These are phyloP conservation scores for Sporisorium sorghi DNA, from an alignment of 1,284 basidiomycete genomes.

Conservation along the genomic window DNA sequence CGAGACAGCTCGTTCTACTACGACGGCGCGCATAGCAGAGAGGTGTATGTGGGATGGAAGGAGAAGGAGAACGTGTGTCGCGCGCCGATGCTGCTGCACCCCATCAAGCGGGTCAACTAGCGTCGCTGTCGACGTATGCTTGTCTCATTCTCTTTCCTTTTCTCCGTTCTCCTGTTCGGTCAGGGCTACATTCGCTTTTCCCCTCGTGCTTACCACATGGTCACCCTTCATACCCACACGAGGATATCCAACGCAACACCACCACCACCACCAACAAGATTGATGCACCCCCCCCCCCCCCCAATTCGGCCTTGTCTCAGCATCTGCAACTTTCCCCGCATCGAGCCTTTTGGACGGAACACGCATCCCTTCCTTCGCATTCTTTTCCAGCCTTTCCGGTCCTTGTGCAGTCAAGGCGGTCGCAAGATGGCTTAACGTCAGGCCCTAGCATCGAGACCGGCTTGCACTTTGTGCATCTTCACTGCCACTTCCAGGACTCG, in stretches of 20 bases:
- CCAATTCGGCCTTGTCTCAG: slow-evolving; percentile 1
- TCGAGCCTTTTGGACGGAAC: slow-evolving; percentile 24
- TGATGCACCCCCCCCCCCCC: not conserved
- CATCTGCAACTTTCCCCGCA: slow-evolving; percentile 14
- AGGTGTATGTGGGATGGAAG: slow-evolving; percentile 69
- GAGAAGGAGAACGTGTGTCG: slow-evolving; percentile 65
- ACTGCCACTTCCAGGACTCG: not conserved
- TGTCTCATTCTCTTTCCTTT: not conserved
- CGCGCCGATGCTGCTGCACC: slow-evolving; percentile 66
- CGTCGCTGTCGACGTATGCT: not conserved
- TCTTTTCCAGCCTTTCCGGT: slow-evolving; percentile 3
- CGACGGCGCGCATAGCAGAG: slow-evolving; percentile 65
- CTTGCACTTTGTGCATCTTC: not conserved
- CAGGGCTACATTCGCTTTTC: not conserved
- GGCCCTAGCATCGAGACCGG: not conserved
- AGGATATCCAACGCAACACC: slow-evolving; percentile 5
- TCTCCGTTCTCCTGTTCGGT: not conserved
- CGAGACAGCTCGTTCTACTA: slow-evolving; percentile 68
- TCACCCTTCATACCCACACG: slow-evolving; percentile 37
- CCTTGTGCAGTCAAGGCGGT: not conserved
- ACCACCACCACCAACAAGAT: not conserved
- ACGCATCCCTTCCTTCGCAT: slow-evolving; percentile 9
- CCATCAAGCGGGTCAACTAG: slow-evolving; percentile 65
- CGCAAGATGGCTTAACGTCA: slow-evolving; percentile 1
- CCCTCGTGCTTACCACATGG: slow-evolving; percentile 1